Evolutionary conservation across 1,284 basidiomycete species (phyloP), one percentile per base, ranked within the genome.

Genomic region (Athelia sp.): DNA sequence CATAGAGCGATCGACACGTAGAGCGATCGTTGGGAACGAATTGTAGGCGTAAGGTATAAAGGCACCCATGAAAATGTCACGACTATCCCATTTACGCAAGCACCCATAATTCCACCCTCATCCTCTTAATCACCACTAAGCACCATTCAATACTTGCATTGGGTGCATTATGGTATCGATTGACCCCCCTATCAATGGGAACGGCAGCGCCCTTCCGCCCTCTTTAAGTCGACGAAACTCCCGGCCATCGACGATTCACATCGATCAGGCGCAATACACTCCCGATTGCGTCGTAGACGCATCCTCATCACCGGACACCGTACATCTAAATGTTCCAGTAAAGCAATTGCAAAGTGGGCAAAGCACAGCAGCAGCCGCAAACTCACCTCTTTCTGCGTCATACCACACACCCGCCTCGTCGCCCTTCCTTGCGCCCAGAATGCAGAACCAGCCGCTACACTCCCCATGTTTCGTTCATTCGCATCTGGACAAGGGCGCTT

Each of bases 391-490:
- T 46, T 51, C 43, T 54, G 56, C 15, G 56, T 59, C 52, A 58
- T 50, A 50, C 62, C 58, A 48, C 52, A 60, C 38, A 57, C 62
- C 43, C 48, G 54, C 54, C 47, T 45, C 53, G 49, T 53, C 56
- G 47, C 54, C 47, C 58, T 48, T 53, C 57, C 54, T 48, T 46
- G 57, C 55, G 56, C 52, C 53, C 56, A 45, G 40, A 56, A 47
- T 55, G 49, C 52, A 49, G 46, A 56, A 63, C 47, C 68, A 57
- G 58, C 64, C 76, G n/a, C 67, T 72, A 49, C 72, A 75, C 43
- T 90, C 87, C 0, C 90, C 89, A n/a, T 93, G 88, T 63, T 92
- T 92, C 62, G 80, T 93, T 19, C 90, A 93, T 68, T 91, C 87
- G 0, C 79, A 89, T 56, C 82, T 93, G 48, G 87, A 90, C 65